Conservation (phyloP, 23 red algal genomes). For the Pyropia yezoensis region DNA sequence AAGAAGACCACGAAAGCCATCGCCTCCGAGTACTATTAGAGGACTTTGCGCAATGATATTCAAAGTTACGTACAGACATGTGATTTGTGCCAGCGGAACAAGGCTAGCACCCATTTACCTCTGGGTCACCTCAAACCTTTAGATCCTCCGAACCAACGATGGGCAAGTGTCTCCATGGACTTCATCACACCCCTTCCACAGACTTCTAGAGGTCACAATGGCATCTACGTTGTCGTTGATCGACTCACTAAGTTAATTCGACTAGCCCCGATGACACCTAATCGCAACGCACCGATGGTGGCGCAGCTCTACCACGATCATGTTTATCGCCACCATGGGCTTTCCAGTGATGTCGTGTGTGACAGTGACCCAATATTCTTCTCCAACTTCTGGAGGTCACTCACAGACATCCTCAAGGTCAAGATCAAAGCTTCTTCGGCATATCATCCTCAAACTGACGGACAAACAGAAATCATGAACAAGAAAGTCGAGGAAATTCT, state of each 20-base stretch:
- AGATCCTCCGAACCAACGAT: not conserved
- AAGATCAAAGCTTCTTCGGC: slow-evolving; percentile 5
- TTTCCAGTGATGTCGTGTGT: not conserved
- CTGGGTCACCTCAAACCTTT: slow-evolving; percentile 4
- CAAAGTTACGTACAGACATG: not conserved
- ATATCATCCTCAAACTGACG: slow-evolving; percentile 13
- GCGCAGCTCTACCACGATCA: not conserved
- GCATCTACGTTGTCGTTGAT: not conserved
- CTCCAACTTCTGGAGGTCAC: slow-evolving; percentile 11
- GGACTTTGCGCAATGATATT: not conserved
- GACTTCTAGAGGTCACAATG: slow-evolving; percentile 5
- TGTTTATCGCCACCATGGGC: slow-evolving; percentile 13
- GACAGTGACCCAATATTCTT: slow-evolving; percentile 12
- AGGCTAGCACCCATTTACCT: not conserved
- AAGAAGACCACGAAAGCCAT: not conserved
- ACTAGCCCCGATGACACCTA: slow-evolving; percentile 7
- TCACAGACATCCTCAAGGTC: not conserved
- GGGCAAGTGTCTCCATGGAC: slow-evolving; percentile 12
- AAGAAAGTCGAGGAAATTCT: slow-evolving; percentile 24
- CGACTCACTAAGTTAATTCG: not conserved
- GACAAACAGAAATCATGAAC: slow-evolving; percentile 24
- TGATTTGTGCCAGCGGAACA: not conserved
- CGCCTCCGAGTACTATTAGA: not conserved
- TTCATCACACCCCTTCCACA: slow-evolving; percentile 5
- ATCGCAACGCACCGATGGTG: not conserved